phyloP scores from a whole-genome alignment of 768 basidiomycete genomes.

The Inosperma sp. region DNA sequence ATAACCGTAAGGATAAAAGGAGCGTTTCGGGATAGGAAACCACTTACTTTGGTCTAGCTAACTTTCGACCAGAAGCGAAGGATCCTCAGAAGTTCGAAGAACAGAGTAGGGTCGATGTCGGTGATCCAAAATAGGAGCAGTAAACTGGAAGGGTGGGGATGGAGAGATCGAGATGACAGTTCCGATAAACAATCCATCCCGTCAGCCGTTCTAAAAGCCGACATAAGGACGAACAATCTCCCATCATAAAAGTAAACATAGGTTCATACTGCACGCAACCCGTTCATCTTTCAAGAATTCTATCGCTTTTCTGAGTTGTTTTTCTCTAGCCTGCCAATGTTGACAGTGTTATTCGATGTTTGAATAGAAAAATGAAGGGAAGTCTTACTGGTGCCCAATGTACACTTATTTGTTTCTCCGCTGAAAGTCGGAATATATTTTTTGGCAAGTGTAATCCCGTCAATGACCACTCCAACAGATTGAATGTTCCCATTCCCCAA shows the following conservation, averaged over 20 bases:
- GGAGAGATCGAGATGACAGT: constrained; percentile 59
- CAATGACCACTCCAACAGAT: no score
- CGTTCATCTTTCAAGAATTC: constrained; percentile 44
- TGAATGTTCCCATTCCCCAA: no score
- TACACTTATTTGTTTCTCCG: no score
- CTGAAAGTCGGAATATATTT: no score
- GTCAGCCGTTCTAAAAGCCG: not conserved
- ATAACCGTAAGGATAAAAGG: no score
- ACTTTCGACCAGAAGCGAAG: constrained; percentile 56
- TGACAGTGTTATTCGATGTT: not conserved
- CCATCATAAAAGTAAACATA: constrained; percentile 60
- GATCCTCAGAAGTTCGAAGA: constrained; percentile 56
- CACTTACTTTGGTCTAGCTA: constrained; percentile 48
- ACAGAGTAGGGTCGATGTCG: constrained; percentile 55
- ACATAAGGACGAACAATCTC: constrained; percentile 39
- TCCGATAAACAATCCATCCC: constrained; percentile 26
- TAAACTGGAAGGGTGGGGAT: constrained; percentile 41
- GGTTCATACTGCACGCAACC: constrained; percentile 55
- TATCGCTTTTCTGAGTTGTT: constrained; percentile 24
- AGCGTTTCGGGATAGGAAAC: no score
- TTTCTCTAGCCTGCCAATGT: constrained; percentile 17
- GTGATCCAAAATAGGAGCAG: constrained; percentile 52
- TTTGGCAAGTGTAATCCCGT: no score
- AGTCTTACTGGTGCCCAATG: constrained; percentile 21
- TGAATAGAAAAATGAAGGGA: not conserved